Base-by-base conservation (phyloP, 2,329 filamentous ascomycete genomes). In the Pyrenophora seminiperda region DNA sequence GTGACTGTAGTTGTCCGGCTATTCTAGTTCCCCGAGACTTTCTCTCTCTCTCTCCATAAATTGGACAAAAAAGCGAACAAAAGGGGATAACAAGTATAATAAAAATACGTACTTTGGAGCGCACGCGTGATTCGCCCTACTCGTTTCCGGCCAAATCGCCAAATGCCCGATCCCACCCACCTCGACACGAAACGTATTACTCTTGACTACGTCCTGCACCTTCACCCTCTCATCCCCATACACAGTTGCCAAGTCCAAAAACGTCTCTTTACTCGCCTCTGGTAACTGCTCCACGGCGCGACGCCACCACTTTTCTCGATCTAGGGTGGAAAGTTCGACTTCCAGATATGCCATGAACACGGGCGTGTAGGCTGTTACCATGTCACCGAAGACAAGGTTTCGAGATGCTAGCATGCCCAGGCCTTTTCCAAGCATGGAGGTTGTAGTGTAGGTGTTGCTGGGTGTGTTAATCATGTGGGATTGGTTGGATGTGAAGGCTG, bases 101-200 rank as follows among this genome's bases (percentile, higher is more conserved):
- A 31, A 27, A 17, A 27, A 9, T 10, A 56, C 63, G 41, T 61
- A 71, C 67, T 68, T 71, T 3, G 70, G 65, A 6, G 55, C 42
- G 47, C 76, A 77, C 24, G 71, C 75, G 54, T 77, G 76, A 50
- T 77, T 77, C 27, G 76, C 53, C 15, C 73, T 53, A 17, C 67
- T 68, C 0, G 74, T 71, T 48, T 76, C 75, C 0, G 75, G 74
- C 22, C 73, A 77, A 0, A 73, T 54, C 1, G 65, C 67, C 0
- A 73, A 45, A 56, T 73, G 70, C 43, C 68, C 70, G 5, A 51
- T 49, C 1, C 63, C 69, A 0, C 44, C 56, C 18, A 72, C 15
- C 1, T 58, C 14, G 0, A 73, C 32, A 50, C 71, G 66, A 24
- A 73, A 73, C 0, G 68, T 67, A 41, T 73, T 73, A 29, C 66